Base-by-base conservation (phyloP, 2,329 filamentous ascomycete genomes). In the Colletotrichum kahawae region DNA sequence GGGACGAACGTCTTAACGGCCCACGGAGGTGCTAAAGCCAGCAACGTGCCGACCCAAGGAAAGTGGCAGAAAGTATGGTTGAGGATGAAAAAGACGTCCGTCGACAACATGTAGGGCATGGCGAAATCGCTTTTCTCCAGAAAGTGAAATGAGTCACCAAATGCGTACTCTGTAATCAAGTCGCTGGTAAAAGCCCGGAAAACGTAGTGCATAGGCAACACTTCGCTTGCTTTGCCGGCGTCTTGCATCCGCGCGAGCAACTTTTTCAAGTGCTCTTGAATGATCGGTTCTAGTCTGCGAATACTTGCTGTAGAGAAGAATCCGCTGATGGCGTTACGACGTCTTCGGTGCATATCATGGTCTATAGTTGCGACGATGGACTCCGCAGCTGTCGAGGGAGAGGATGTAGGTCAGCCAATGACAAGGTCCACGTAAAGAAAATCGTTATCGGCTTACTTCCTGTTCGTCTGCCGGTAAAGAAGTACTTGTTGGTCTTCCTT, bases 251-350 rank as follows among this genome's bases (percentile, higher is more conserved):
- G n/a, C 51, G 51, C n/a, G 24, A 56, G 51, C 0, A 56, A 4
- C 51, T 56, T 56, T 21, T 14, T 27, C 51, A 56, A 56, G 51
- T 56, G 21, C 12, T 62, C 13, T 21, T 62, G 16, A n/a, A 62
- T 62, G 10, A 62, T 62, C 4, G 27, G 27, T 2, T 62, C 31
- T 2, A 36, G 31, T n/a, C 57, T 31, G 31, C 31, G 57, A 33
- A 62, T 33, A 31, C 57, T 62, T 1, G 57, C 57, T 34, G 80
- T 90, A 14, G 81, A 82, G 5, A 66, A 43, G 63, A 66, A 33
- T 9, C 24, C 24, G 88, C 85, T 1, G 78, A 89, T 83, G 2
- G 77, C 83, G 1, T 81, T 84, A 1, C 91, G 88, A 76, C 88
- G 90, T 74, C n/a, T 31, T n/a, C 57, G 57, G n/a, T 62, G 57